These are phyloP conservation scores for Barnettozyma populi DNA, from an alignment of 805 yeast genomes.

Conservation along the genomic window DNA sequence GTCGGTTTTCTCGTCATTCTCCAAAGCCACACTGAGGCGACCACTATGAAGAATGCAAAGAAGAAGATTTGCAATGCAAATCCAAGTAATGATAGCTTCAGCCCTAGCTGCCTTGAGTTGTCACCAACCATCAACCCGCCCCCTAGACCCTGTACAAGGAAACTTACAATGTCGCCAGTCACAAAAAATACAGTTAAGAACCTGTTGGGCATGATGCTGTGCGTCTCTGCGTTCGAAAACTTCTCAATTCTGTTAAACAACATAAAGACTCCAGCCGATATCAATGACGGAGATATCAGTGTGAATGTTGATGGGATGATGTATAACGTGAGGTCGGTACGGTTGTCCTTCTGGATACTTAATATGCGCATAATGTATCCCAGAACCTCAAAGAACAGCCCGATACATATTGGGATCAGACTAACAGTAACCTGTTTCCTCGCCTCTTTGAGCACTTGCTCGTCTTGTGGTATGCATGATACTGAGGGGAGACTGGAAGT, in stretches of 20 bases:
- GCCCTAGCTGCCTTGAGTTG: not conserved
- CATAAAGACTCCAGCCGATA: slow-evolving; percentile 2
- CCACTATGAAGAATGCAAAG: not conserved
- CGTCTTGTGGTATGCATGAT: too few species aligned
- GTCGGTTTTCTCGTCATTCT: slow-evolving; percentile 2
- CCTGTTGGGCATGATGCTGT: not conserved
- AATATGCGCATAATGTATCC: not conserved
- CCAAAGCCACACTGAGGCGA: not conserved
- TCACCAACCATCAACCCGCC: slow-evolving; percentile 1
- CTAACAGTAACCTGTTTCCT: too few species aligned
- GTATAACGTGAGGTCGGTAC: not conserved
- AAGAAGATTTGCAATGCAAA: slow-evolving; percentile 5
- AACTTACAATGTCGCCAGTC: slow-evolving; percentile 2
- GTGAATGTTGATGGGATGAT: not conserved
- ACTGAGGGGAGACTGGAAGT: not conserved
- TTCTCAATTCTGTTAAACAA: slow-evolving; percentile 1
- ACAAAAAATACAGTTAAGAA: slow-evolving; percentile 1
- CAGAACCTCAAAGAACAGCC: not conserved
- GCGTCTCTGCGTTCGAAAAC: not conserved
- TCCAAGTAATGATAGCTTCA: not conserved
- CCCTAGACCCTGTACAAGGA: not conserved
- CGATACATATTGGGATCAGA: too few species aligned
- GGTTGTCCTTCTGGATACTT: not conserved
- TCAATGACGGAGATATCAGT: slow-evolving; percentile 1
- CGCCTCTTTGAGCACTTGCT: too few species aligned